Conservation (phyloP, 2,329 filamentous ascomycete genomes). For the Aureobasidium sp. region DNA sequence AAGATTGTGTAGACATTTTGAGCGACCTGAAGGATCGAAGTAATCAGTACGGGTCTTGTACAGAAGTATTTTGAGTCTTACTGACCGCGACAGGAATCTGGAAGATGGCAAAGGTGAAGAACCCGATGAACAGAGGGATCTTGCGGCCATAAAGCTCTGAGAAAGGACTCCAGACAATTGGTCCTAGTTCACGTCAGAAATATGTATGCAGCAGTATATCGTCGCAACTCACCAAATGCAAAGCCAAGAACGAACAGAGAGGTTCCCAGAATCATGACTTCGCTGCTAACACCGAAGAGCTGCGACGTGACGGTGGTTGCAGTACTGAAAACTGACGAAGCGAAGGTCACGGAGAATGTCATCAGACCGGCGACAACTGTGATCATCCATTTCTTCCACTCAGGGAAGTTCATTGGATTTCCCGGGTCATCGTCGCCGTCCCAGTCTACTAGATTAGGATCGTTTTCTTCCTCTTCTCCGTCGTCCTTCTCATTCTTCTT, state of each 20-base stretch:
- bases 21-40: conserved; percentile 20
- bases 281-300: conserved; percentile 17
- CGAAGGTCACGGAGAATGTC: conserved; percentile 68
- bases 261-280: conserved; percentile 19
- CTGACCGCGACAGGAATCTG: conserved; percentile 45
- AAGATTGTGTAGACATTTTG: conserved; percentile 47
- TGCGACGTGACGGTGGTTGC: conserved; percentile 16
- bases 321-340: conserved; percentile 35
- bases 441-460: conserved; percentile 20
- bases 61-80: neutral
- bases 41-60: neutral
- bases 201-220: neutral
- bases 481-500: conserved; percentile 11
- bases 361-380: conserved; percentile 34
- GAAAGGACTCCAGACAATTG: conserved; percentile 41
- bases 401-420: conserved; percentile 25
- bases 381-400: conserved; percentile 24
- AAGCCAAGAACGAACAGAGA: conserved; percentile 25
- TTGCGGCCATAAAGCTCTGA: conserved; percentile 49
- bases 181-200: conserved; percentile 11
- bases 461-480: conserved; percentile 7
- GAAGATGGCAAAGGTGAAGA: conserved; percentile 43
- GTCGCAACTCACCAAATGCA: conserved; percentile 13
- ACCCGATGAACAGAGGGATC: conserved; percentile 42
- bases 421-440: conserved; percentile 20